Evolutionary conservation across 805 yeast genomes (phyloP), one percentile per base, ranked within the genome.

Genomic region (Clavispora vitiphila): DNA sequence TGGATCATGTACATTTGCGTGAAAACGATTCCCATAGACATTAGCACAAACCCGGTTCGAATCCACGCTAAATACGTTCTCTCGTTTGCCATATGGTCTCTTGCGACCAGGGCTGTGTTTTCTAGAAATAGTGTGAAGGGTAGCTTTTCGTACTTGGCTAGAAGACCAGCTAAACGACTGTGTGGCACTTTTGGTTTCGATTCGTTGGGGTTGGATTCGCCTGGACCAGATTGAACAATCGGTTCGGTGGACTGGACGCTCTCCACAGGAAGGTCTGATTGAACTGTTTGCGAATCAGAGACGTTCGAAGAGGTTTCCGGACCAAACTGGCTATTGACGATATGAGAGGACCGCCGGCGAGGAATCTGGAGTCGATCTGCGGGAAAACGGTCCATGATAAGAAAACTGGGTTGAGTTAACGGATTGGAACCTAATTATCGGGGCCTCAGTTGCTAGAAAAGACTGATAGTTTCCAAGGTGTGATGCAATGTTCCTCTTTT

Each of bases 61-160:
- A 79, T 57, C 85, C 85, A 80, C 1, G 85, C 83, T 10, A 80
- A 57, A 43, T 76, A 80, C 1, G 85, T 80, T 51, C 86, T 62
- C 49, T 80, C 85, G 36, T 78, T 78, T 9, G 86, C 85, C 65
- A 80, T 56, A 41, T 67, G 71, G 49, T 67, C 73, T 37, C 71
- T 50, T 3, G 73, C 73, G 6, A 60, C 64, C 15, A 66, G 56
- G 12, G 64, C 67, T 9, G 46, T 44, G 42, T 67, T 67, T 11
- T 57, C 54, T 2, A 65, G 43, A 3, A 50, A 29, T 3, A 54
- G 46, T 8, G 44, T 29, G 37, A 10, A 38, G 4, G 30, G 32
- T 16, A 29, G 14, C 11, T 10, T 6, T 8, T 12, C 32, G 9
- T 22, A 23, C 6, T 10, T 10, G 20, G 19, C 24, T 4, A 29